Evolutionary conservation across 257 asterid genomes (phyloP).

Genomic region (Catharanthus roseus): DNA sequence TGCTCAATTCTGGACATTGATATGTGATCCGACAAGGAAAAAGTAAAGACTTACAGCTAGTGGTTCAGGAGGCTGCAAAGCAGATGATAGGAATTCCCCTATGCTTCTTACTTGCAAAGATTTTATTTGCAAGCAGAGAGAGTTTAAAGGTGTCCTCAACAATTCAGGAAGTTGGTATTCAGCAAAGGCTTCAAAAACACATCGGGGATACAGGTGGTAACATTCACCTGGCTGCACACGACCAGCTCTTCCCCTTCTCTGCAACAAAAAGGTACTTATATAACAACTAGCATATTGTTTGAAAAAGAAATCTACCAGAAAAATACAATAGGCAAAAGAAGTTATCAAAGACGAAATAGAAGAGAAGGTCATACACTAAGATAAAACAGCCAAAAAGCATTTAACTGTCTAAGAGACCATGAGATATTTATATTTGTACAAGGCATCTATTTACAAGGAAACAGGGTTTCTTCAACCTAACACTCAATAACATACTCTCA

Average conservation of each 20-base stretch:
- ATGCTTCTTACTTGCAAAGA: conserved; percentile 84
- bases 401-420: not conserved
- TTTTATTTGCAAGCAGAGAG: conserved; percentile 98
- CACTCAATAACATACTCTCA: not conserved
- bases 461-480: not conserved
- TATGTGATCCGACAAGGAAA: conserved; percentile 1
- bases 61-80: conserved; percentile 91
- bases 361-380: not conserved
- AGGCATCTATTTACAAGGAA: not conserved
- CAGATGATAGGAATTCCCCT: conserved; percentile 81
- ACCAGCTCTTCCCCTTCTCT: conserved; percentile 99
- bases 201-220: conserved; percentile 87
- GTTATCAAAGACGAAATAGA: not conserved
- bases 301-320: not conserved
- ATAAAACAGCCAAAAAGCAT: not conserved
- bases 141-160: conserved; percentile 88
- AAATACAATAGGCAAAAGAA: not conserved
- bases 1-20: not conserved
- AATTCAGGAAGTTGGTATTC: conserved; percentile 98
- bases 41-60: conserved; percentile 62
- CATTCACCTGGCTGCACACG: conserved; percentile 98
- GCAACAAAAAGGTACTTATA: conserved; percentile 23
- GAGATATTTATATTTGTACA: not conserved
- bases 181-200: conserved; percentile 93
- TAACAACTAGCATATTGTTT: not conserved